Percentiles rank a stretch among this genome's conserved stretches.
These are phyloP conservation scores for Phalaenopsis aphrodite DNA, from an alignment of 106 monocot genomes.

Conservation along the genomic window DNA sequence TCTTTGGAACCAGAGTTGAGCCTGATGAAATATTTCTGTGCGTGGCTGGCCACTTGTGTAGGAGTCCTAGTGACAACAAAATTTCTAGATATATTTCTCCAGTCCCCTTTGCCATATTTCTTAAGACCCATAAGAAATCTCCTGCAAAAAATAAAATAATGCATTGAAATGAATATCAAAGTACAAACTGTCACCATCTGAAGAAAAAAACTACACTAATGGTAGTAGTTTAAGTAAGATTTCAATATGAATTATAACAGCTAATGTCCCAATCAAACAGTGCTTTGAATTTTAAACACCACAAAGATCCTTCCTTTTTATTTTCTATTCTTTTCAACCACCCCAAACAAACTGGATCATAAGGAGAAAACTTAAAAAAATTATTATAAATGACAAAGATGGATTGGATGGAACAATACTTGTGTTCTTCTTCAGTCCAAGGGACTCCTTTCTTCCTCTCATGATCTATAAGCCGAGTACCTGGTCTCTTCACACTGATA, in stretches of 20 bases:
- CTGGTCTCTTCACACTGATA: slow-evolving; percentile 20
- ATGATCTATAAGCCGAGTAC: slow-evolving; percentile 29
- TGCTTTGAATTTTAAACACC: background rate
- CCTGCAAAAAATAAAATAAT: slow-evolving; percentile 34
- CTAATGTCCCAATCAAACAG: background rate
- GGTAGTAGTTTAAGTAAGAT: background rate
- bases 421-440: slow-evolving; percentile 58
- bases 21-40: slow-evolving; percentile 90
- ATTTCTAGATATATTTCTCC: slow-evolving; percentile 85
- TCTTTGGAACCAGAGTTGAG: slow-evolving; percentile 80
- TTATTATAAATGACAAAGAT: background rate
- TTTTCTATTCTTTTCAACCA: background rate
- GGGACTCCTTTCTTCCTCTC: slow-evolving; percentile 54
- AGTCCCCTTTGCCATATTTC: slow-evolving; percentile 91
- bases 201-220: no score
- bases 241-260: background rate
- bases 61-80: slow-evolving; percentile 71
- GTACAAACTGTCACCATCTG: background rate
- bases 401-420: slow-evolving; percentile 12
- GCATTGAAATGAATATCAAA: background rate
- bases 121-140: slow-evolving; percentile 75
- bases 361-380: background rate
- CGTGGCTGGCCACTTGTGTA: slow-evolving; percentile 86
- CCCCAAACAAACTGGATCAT: background rate
- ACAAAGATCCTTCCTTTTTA: background rate